Base-by-base conservation (phyloP, 352 stramenopile genomes). In the Elongisporangium senticosum region DNA sequence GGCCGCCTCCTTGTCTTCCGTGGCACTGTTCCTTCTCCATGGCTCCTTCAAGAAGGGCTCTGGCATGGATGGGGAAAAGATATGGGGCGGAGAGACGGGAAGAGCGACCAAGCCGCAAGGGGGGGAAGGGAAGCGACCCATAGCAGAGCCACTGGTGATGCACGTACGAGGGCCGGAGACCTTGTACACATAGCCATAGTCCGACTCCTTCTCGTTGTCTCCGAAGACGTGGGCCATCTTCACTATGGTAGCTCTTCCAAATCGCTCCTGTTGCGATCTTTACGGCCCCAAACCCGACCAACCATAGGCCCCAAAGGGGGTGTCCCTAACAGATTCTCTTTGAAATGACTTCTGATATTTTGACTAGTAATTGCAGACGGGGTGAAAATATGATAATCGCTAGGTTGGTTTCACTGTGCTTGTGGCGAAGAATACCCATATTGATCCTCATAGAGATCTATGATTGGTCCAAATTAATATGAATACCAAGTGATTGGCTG, bases 161-260 rank as follows among this genome's bases (percentile, higher is more conserved):
- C 20, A 89, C 87, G 67, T 89, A 97, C 89, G 81, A 55, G 98
- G 98, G 58, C 98, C 98, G 54, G 96, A 99, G 58, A 99, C 98
- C 75, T 98, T 98, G 77, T 98, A 98, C 63, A 99, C 97, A 72
- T 98, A 99, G 64, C 98, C 98, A 86, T 98, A 99, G 83, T 99
- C 96, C 23, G 89, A 81, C 62, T 95, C 86, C 64, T 86, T 86
- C 66, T 95, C 86, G 52, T 84, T 87, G 69, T 95, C 86, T 48
- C 86, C 86, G 61, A 95, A 92, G 53, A 95, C 81, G 63, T 90
- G 68, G 71, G 83, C 75, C 86, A 93, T 93, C 49, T 43, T 43
- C 33, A 10, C 33, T 43, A 17, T 43, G 37, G 28, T 23, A 51
- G 60, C 19, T 59, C 56, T 43, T 56, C 26, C 28, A 22, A 48